These are phyloP conservation scores for Solanum hybrid DNA, from an alignment of 305 asterid species.

Conservation along the genomic window DNA sequence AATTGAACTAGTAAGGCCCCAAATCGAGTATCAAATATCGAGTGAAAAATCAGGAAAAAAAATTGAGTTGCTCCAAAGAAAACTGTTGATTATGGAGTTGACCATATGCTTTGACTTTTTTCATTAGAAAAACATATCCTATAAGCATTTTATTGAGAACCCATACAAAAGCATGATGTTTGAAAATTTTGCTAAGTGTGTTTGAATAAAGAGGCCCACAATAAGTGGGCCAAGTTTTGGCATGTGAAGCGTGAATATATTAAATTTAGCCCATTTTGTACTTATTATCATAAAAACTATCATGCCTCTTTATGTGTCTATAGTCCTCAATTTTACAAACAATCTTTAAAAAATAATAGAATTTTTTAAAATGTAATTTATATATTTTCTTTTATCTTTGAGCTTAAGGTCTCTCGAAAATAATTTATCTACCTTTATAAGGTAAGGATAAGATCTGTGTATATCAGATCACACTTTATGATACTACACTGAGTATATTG, in stretches of 20 bases:
- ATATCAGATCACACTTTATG: neutral
- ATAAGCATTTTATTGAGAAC: neutral
- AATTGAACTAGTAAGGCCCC: neutral
- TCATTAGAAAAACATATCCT: neutral
- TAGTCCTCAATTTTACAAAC: neutral
- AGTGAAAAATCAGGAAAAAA: neutral
- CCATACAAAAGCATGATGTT: neutral
- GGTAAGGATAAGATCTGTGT: neutral
- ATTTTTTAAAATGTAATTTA: neutral
- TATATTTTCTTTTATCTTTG: neutral
- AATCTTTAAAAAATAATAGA: neutral
- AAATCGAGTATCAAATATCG: neutral
- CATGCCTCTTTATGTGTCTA: neutral
- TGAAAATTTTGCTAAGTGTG: neutral
- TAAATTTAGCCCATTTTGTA: neutral
- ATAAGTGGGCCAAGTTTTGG: neutral
- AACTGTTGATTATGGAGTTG: neutral
- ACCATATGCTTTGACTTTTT: neutral
- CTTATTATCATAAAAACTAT: neutral
- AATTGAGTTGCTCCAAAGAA: no score
- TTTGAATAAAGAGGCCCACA: neutral
- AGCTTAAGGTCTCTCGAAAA: neutral
- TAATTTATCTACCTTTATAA: neutral
- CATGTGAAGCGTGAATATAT: slow-evolving; percentile 3
- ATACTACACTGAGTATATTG: accelerated